phyloP scores from a whole-genome alignment of 805 yeast species.

The Candida rishiriensis region DNA sequence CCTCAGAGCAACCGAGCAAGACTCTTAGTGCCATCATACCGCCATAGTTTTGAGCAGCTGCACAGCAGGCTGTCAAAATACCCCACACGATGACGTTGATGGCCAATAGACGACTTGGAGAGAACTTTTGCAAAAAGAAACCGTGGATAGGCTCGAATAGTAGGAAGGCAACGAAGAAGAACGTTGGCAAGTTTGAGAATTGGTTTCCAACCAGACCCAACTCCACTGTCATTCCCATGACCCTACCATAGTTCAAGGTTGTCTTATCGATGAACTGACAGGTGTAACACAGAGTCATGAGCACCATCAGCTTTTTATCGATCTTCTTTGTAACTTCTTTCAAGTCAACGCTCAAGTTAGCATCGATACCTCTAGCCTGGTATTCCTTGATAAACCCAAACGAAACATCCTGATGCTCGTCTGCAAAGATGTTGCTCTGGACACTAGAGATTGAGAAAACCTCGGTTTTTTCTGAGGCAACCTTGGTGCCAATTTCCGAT shows the following conservation, averaged over 20 bases:
- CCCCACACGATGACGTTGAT: conserved; percentile 59
- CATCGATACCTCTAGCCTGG: conserved; percentile 2
- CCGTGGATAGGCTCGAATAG: conserved; percentile 49
- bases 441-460: too few relatives aligned
- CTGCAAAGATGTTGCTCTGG: conserved; percentile 2
- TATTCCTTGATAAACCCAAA: conserved; percentile 9
- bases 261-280: conserved; percentile 59
- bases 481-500: too few relatives aligned
- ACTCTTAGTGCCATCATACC: conserved; percentile 41
- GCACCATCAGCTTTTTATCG: conserved; percentile 44
- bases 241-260: conserved; percentile 46
- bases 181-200: conserved; percentile 29
- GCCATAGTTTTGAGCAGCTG: conserved; percentile 33
- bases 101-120: conserved; percentile 47
- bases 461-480: too few relatives aligned
- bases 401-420: conserved; percentile 10
- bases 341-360: conserved; percentile 1
- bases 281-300: conserved; percentile 46
- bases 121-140: conserved; percentile 46
- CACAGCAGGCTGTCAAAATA: conserved; percentile 45
- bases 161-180: conserved; percentile 51
- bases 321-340: conserved; percentile 32
- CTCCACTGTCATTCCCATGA: conserved; percentile 48
- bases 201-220: conserved; percentile 41
- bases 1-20: conserved; percentile 25